Evolutionary conservation across 768 basidiomycete species (phyloP), one percentile per base, ranked within the genome.

Genomic region (Naganishia onofrii): DNA sequence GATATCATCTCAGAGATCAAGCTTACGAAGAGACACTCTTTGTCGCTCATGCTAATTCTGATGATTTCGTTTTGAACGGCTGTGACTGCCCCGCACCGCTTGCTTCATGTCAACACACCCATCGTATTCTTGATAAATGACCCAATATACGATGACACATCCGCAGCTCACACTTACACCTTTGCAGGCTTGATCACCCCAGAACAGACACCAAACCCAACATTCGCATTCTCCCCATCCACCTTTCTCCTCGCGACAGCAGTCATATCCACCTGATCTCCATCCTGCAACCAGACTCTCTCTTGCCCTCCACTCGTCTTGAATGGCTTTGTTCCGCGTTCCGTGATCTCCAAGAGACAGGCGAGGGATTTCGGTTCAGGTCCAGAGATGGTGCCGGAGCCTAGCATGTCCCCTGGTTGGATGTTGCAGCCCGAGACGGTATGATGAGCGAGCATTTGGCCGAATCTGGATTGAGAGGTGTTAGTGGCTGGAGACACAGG

Each of bases 311-410:
- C 58, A 17, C 10, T 29, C 38, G 57, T 31, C 70, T 52, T 36
- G 42, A 68, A 57, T 32, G 69, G 69, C 64, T 70, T 66, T 56
- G 68, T 63, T 0, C 74, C 74, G 19, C 73, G 64, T 38, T 70
- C 48, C 15, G 54, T 63, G n/a, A 71, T n/a, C 52, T 75, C 73
- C 44, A 74, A 53, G 19, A 74, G 42, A 46, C 69, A 72, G 0
- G 71, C 74, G 1, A 71, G 60, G 8, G 38, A 29, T 42, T 42
- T 29, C 12, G 51, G 46, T 9, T 51, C 51, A 8, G 66, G n/a
- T 34, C 69, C 72, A 10, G 73, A 72, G 57, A 74, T 70, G 12
- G 74, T 75, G 38, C 74, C 74, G 7, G 74, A 75, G 15, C 74
- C 73, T 8, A 75, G 74, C 23, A 75, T 65, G 73, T 75, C 74